Percentiles rank a stretch among this genome's conserved stretches.
Conservation (phyloP, 2,329 filamentous ascomycete species). For the Bipolaris sorokiniana region DNA sequence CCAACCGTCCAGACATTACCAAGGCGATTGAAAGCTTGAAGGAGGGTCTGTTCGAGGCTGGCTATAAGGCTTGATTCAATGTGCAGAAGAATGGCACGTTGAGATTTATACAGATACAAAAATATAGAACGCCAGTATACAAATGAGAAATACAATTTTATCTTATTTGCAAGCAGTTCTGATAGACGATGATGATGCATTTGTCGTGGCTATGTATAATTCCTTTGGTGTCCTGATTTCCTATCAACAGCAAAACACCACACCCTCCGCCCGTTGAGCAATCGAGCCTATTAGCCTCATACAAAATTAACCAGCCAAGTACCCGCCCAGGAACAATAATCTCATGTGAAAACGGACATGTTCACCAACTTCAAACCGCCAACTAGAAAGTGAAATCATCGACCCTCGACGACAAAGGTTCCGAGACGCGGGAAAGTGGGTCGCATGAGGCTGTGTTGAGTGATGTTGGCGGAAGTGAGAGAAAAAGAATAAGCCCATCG, state of each 20-base stretch:
- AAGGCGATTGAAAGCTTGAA: conserved; percentile 80
- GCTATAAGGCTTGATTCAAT: conserved; percentile 56
- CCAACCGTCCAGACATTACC: conserved; percentile 79
- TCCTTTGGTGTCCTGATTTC: background rate
- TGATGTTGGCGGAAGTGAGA: background rate
- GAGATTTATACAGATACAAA: background rate
- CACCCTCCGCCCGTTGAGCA: background rate
- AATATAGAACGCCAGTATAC: conserved; percentile 11
- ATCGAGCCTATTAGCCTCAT: background rate
- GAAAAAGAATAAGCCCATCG: background rate
- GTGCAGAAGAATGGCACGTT: background rate
- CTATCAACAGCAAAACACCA: conserved; percentile 1
- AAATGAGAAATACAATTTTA: background rate
- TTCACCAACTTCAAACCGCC: background rate
- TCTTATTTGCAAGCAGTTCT: background rate
- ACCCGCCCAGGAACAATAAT: background rate
- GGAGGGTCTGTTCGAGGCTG: conserved; percentile 75
- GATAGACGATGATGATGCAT: conserved; percentile 5
- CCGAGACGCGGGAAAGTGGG: conserved; percentile 13
- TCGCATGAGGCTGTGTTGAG: conserved; percentile 16
- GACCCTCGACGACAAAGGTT: background rate
- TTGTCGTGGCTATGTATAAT: conserved; percentile 14
- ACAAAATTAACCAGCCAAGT: conserved; percentile 12
- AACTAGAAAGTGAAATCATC: conserved; percentile 7
- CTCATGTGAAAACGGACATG: conserved; percentile 11